Evolutionary conservation across 257 asterid genomes (phyloP), one percentile per base, ranked within the genome.

Genomic region (Schizonepeta tenuifolia): DNA sequence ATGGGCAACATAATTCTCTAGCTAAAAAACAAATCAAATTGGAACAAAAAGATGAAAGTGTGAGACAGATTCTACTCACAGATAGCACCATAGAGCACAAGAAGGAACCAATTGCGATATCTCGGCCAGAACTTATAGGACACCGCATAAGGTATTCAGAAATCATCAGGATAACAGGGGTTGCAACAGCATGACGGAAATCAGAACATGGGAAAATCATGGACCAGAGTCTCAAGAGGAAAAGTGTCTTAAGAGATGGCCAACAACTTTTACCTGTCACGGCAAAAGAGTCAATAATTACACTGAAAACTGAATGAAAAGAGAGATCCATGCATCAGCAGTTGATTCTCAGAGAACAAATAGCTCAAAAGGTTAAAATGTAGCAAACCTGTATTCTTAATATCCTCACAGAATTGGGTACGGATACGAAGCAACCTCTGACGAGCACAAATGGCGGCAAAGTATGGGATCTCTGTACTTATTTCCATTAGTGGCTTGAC

Each of bases 391-490:
- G 93, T 65, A 75, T 54, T 75, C 82, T 83, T 95, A 59, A 85
- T 65, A 76, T 87, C 95, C 75, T 83, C 87, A 15, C 86, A 86
- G 69, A 92, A 90, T 73, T 83, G 93, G 7, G 85, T 63, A 49
- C 96, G 95, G 51, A 77, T 87, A 58, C 79, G 87, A 58, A 83
- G 86, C 77, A 92, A 72, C 77, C 99, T 80, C 71, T 90, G 85
- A 69, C 99, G 96, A 77, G 99, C 99, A 74, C 99, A 95, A 74
- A 92, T 90, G 74, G 99, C 99, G 44, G 98, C 92, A 80, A 92
- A 95, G 83, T 88, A 95, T 9, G 98, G 99, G 75, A 87, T 80
- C 85, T 90, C 96, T n/a, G 89, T 76, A 83, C 99, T 95, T 85
- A 95, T 85, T 84, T 95, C 99, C 83, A 95, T 83, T 78, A 95